A percentile compares a stretch with the other conserved stretches of the same genome.
Evolutionary conservation across 768 basidiomycete species (phyloP).

Genomic region (Boletus sp.): DNA sequence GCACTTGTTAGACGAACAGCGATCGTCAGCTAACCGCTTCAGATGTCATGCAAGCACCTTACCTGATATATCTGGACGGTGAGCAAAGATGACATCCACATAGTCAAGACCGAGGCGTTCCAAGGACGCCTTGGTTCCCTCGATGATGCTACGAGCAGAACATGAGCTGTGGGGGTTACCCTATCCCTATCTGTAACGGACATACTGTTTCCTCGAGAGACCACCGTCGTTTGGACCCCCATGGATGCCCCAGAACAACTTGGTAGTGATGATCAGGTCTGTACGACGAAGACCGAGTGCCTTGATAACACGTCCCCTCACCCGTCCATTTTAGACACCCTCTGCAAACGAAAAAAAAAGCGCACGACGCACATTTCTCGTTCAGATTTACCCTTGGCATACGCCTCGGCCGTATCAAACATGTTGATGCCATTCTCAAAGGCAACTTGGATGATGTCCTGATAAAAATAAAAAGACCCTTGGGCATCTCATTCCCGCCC

Average conservation of each 20-base stretch:
- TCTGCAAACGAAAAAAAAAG: too few species aligned
- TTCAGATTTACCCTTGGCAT: conserved; percentile 5
- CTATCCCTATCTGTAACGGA: background rate
- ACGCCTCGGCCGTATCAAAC: conserved; percentile 8
- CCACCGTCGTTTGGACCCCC: conserved; percentile 2
- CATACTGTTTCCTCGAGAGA: conserved; percentile 9
- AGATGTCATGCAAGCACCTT: background rate
- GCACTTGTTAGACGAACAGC: background rate
- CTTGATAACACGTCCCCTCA: conserved; percentile 4
- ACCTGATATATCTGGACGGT: conserved; percentile 5
- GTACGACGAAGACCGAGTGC: conserved; percentile 8
- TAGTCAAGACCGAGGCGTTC: conserved; percentile 7
- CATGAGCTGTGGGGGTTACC: background rate
- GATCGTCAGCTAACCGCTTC: background rate
- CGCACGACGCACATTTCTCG: conserved; percentile 1
- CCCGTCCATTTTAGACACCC: background rate
- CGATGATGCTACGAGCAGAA: conserved; percentile 1
- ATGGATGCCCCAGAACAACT: conserved; percentile 2
- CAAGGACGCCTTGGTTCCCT: conserved; percentile 3
- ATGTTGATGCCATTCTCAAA: conserved; percentile 11
- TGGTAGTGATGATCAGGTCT: conserved; percentile 5
- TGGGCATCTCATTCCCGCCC: background rate
- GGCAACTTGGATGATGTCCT: conserved; percentile 9
- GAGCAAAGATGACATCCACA: conserved; percentile 6
- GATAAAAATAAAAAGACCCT: background rate